Percentiles rank a stretch among this genome's conserved stretches.
These are phyloP conservation scores for Podospora anserina DNA, from an alignment of 495 filamentous ascomycete species.

Conservation along the genomic window DNA sequence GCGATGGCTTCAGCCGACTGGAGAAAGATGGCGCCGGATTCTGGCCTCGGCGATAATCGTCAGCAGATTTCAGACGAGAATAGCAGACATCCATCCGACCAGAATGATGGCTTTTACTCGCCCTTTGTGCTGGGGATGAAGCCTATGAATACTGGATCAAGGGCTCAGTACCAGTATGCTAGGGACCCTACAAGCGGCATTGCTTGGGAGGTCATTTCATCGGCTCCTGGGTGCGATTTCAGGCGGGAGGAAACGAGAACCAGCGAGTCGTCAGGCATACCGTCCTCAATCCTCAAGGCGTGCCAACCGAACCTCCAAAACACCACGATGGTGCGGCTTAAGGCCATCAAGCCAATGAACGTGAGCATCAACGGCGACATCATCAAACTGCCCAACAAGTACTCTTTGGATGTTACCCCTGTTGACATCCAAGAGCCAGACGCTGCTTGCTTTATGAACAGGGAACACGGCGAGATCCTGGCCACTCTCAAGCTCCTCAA, in stretches of 20 bases:
- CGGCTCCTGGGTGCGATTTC: slow-evolving; percentile 19
- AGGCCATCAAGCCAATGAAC: slow-evolving; percentile 20
- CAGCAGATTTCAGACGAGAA: background rate
- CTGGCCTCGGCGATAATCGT: background rate
- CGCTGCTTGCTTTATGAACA: background rate
- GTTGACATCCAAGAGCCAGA: slow-evolving; percentile 5
- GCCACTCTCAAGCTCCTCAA: slow-evolving; percentile 20
- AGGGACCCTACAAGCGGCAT: slow-evolving; percentile 10
- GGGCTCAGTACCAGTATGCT: slow-evolving; percentile 6
- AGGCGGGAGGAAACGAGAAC: background rate
- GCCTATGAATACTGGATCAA: slow-evolving; percentile 5
- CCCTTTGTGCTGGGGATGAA: slow-evolving; percentile 15
- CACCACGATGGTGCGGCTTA: slow-evolving; percentile 19
- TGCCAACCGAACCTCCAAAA: slow-evolving; percentile 11
- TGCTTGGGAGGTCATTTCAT: slow-evolving; percentile 25
- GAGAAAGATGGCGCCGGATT: slow-evolving; percentile 24
- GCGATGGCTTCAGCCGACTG: slow-evolving; percentile 30
- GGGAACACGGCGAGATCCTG: slow-evolving; percentile 3
- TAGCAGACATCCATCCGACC: slow-evolving; percentile 9
- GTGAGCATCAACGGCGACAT: slow-evolving; percentile 27
- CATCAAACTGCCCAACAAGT: slow-evolving; percentile 26
- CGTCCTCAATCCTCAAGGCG: background rate
- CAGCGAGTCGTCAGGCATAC: background rate
- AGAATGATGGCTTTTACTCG: slow-evolving; percentile 8
- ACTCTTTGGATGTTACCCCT: slow-evolving; percentile 24